These are phyloP conservation scores for Penicilliopsis zonata DNA, from an alignment of 495 filamentous ascomycete species.

Conservation along the genomic window DNA sequence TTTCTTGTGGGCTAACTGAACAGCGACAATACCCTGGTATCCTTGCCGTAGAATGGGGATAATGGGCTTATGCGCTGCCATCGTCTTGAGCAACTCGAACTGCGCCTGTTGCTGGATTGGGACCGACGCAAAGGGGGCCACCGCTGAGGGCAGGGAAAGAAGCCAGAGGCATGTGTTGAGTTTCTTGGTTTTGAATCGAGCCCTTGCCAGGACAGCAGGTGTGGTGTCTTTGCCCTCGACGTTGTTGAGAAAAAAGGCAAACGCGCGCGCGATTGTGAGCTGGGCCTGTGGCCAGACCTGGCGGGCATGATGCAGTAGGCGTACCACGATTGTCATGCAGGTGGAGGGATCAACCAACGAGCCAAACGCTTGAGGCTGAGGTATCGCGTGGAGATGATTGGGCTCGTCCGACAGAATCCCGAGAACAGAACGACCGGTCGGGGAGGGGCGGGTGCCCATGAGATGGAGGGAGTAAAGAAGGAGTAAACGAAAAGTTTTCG, in stretches of 20 bases:
- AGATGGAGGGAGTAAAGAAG: conserved; percentile 28
- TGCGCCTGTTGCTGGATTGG: conserved; percentile 47
- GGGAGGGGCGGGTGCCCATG: conserved; percentile 20
- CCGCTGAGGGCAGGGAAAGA: conserved; percentile 38
- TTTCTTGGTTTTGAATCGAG: conserved; percentile 17
- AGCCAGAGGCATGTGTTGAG: conserved; percentile 43
- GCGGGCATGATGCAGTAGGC: conserved; percentile 48
- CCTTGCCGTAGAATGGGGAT: conserved; percentile 47
- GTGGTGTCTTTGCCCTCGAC: background rate
- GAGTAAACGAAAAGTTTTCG: conserved; percentile 29
- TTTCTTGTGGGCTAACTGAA: conserved; percentile 56
- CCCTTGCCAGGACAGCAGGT: background rate
- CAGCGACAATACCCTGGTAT: conserved; percentile 44
- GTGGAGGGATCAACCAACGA: conserved; percentile 15
- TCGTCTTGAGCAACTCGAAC: conserved; percentile 48
- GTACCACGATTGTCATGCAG: conserved; percentile 26
- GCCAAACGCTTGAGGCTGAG: conserved; percentile 4
- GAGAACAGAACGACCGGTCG: conserved; percentile 1
- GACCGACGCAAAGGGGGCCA: conserved; percentile 35
- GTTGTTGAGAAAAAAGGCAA: conserved; percentile 20
- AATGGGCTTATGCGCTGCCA: conserved; percentile 44
- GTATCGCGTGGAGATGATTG: conserved; percentile 7
- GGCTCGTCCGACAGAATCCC: conserved; percentile 1
- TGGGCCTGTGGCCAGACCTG: conserved; percentile 43
- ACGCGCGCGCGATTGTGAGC: conserved; percentile 31